These are phyloP conservation scores for Russula virescens DNA, from an alignment of 768 basidiomycete species.

Conservation along the genomic window DNA sequence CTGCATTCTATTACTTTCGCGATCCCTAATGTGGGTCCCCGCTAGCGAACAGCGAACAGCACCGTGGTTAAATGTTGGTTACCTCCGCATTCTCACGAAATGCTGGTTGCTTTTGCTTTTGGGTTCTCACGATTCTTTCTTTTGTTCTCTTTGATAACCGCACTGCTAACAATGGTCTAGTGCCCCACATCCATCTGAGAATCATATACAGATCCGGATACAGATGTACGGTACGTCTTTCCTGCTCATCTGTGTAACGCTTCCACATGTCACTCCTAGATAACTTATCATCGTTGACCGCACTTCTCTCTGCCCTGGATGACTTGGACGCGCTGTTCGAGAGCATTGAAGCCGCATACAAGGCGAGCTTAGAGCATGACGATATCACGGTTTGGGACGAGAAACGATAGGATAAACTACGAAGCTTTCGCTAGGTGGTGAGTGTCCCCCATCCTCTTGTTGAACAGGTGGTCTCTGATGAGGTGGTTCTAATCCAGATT, in stretches of 20 bases:
- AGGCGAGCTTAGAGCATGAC: slow-evolving; percentile 47
- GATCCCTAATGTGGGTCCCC: background rate
- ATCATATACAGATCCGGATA: slow-evolving; percentile 92
- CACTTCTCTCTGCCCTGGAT: slow-evolving; percentile 67
- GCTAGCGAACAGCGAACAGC: background rate
- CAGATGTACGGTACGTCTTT: slow-evolving; percentile 94
- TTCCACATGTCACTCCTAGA: slow-evolving; percentile 42
- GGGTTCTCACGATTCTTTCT: background rate
- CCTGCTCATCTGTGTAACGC: background rate
- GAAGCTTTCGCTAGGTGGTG: background rate
- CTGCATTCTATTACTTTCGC: background rate
- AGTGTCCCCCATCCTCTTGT: background rate
- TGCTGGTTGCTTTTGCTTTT: background rate
- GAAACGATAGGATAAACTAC: slow-evolving; percentile 38
- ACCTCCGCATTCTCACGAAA: background rate
- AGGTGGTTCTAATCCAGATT: background rate
- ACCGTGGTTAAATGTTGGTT: background rate
- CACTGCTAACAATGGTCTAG: slow-evolving; percentile 33
- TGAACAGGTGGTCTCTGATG: background rate
- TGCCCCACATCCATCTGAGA: slow-evolving; percentile 95
- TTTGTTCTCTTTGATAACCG: slow-evolving; percentile 6
- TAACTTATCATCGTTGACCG: slow-evolving; percentile 76
- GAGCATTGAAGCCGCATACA: slow-evolving; percentile 65
- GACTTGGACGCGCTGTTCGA: slow-evolving; percentile 75
- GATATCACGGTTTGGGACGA: slow-evolving; percentile 67